Conservation (phyloP, 2,329 filamentous ascomycete genomes). For the Fusarium guadeloupense region DNA sequence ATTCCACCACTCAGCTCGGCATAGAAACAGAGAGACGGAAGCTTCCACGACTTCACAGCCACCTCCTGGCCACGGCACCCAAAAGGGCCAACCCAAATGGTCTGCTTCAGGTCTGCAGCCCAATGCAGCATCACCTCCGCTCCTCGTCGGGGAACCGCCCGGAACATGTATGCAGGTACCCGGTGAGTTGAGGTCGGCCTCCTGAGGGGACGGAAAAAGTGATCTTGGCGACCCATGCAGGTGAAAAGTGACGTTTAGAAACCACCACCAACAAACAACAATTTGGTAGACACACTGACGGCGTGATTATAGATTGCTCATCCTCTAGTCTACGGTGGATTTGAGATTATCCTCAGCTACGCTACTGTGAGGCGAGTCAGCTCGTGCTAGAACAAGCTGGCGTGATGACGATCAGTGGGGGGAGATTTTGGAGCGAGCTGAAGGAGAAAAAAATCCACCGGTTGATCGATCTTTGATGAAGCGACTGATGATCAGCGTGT, state of each 20-base stretch:
- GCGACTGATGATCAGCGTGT: slow-evolving; percentile 22
- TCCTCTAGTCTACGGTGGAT: not conserved
- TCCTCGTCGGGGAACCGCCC: not conserved
- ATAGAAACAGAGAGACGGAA: slow-evolving; percentile 6
- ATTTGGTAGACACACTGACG: not conserved
- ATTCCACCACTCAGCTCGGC: slow-evolving; percentile 32
- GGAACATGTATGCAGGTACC: slow-evolving; percentile 19
- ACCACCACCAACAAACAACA: slow-evolving; percentile 20
- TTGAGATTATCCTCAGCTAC: not conserved
- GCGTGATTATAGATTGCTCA: not conserved
- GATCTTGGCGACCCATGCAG: slow-evolving; percentile 4
- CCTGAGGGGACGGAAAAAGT: slow-evolving; percentile 11
- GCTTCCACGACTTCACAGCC: slow-evolving; percentile 5
- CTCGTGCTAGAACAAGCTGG: slow-evolving; percentile 4
- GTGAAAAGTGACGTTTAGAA: no score
- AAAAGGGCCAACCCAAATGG: slow-evolving; percentile 14
- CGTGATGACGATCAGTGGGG: slow-evolving; percentile 27
- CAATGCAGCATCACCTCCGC: slow-evolving; percentile 22
- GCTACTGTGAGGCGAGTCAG: slow-evolving; percentile 19
- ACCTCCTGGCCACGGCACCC: slow-evolving; percentile 6
- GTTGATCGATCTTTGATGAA: slow-evolving; percentile 27
- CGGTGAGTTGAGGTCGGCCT: not conserved
- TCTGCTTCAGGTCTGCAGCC: slow-evolving; percentile 17
- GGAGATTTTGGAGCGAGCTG: not conserved
- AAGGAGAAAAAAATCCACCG: slow-evolving; percentile 13